phyloP scores from a whole-genome alignment of 129 eudicot genomes.

The Escallonia rubra region DNA sequence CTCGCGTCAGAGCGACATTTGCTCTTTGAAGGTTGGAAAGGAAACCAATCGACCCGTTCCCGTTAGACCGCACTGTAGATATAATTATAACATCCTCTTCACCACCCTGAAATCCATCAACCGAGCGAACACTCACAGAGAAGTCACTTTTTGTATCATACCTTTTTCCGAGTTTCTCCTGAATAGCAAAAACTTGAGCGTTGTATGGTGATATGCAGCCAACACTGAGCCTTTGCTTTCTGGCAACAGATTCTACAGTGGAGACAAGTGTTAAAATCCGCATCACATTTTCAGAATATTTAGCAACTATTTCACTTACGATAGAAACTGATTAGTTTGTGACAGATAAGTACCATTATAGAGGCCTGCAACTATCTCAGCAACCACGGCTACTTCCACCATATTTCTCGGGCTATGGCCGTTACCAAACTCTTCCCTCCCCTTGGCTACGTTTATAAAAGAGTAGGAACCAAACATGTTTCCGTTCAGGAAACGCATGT shows the following conservation, averaged over 20 bases:
- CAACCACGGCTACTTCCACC: constrained; percentile 46
- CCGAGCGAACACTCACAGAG: constrained; percentile 46
- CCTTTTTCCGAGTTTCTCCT: constrained; percentile 32
- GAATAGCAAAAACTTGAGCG: constrained; percentile 41
- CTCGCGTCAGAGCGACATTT: constrained; percentile 75
- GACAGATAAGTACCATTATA: constrained; percentile 31
- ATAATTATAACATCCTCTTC: constrained; percentile 70
- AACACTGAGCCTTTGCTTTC: constrained; percentile 22
- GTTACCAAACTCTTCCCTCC: constrained; percentile 35
- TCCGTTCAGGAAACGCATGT: constrained; percentile 27
- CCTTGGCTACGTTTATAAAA: constrained; percentile 42
- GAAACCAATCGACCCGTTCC: constrained; percentile 52
- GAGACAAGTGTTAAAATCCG: background rate
- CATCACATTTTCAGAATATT: background rate
- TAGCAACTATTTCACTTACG: background rate
- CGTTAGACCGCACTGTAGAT: constrained; percentile 57
- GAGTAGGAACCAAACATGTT: constrained; percentile 48
- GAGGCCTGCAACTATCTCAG: constrained; percentile 31
- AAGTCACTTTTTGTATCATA: constrained; percentile 24
- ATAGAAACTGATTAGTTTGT: background rate
- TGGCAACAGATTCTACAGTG: constrained; percentile 4
- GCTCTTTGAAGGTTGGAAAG: constrained; percentile 42
- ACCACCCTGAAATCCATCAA: constrained; percentile 79
- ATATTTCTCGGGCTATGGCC: constrained; percentile 36
- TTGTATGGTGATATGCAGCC: constrained; percentile 41